Evolutionary conservation across 73 alveolate species (phyloP).

Genomic region (Halteria grandinella): DNA sequence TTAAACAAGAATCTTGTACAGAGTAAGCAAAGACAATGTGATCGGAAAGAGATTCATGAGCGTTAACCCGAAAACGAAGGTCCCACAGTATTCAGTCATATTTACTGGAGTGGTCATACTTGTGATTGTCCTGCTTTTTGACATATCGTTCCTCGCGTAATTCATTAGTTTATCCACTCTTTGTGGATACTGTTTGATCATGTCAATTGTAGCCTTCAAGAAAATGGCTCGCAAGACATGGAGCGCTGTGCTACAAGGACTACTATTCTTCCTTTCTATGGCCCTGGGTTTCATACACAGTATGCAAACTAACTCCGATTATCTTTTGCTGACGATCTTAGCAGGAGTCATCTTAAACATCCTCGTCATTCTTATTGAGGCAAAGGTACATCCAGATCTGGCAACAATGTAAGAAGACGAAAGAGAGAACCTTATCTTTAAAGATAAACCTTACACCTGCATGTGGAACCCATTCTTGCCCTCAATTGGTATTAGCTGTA

Average conservation of each 20-base stretch:
- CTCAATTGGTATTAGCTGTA: neutral
- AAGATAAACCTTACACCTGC: conserved; percentile 7
- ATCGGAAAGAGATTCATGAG: neutral
- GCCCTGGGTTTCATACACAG: neutral
- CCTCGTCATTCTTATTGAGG: neutral
- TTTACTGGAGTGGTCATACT: neutral
- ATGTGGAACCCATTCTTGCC: neutral
- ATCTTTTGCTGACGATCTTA: no score
- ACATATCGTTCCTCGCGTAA: neutral
- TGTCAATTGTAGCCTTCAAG: neutral
- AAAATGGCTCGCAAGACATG: neutral
- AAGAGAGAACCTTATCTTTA: neutral
- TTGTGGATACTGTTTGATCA: neutral
- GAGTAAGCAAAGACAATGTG: conserved; percentile 10
- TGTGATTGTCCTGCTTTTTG: neutral
- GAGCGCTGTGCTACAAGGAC: neutral
- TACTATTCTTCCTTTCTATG: neutral
- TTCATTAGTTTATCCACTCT: neutral
- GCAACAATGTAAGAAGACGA: neutral
- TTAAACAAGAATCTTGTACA: conserved; percentile 1
- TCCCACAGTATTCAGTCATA: neutral
- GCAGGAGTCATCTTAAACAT: neutral
- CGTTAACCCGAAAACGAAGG: neutral
- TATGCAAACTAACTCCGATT: neutral
- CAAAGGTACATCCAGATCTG: neutral